Percentiles rank a stretch among this genome's conserved stretches.
Evolutionary conservation across 2,329 filamentous ascomycete species (phyloP).

Genomic region (Xylariaceae sp.): DNA sequence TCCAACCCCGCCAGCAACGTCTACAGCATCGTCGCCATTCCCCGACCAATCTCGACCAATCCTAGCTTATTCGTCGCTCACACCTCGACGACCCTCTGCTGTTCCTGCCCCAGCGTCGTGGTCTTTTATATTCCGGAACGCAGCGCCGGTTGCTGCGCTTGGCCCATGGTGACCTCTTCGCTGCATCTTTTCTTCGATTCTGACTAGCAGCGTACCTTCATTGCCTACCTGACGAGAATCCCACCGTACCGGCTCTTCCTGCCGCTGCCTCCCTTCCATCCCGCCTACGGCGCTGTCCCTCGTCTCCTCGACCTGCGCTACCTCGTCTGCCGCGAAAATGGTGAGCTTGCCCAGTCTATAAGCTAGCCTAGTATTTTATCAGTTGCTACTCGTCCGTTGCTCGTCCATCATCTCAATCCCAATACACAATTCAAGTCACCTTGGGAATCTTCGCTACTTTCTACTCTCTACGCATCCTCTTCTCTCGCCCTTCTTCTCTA

Average conservation of each 20-base stretch:
- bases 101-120: neutral
- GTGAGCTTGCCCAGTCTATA: slow-evolving; percentile 17
- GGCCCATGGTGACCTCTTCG: neutral
- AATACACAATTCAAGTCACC: neutral
- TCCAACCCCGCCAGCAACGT: neutral
- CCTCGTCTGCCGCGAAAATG: slow-evolving; percentile 15
- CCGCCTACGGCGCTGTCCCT: neutral
- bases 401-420: slow-evolving; percentile 3
- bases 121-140: neutral
- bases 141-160: slow-evolving; percentile 4
- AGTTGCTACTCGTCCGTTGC: neutral
- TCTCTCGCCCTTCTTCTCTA: neutral
- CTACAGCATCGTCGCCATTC: neutral
- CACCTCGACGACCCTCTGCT: neutral
- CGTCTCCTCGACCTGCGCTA: neutral
- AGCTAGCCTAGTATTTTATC: slow-evolving; percentile 5
- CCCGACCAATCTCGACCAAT: neutral
- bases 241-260: neutral
- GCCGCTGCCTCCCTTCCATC: neutral
- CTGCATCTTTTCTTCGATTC: neutral
- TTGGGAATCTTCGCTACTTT: neutral
- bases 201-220: neutral
- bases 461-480: neutral
- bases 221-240: neutral
- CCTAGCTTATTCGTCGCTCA: neutral